phyloP scores from a whole-genome alignment of 805 yeast species.

The Myxozyma geophila region DNA sequence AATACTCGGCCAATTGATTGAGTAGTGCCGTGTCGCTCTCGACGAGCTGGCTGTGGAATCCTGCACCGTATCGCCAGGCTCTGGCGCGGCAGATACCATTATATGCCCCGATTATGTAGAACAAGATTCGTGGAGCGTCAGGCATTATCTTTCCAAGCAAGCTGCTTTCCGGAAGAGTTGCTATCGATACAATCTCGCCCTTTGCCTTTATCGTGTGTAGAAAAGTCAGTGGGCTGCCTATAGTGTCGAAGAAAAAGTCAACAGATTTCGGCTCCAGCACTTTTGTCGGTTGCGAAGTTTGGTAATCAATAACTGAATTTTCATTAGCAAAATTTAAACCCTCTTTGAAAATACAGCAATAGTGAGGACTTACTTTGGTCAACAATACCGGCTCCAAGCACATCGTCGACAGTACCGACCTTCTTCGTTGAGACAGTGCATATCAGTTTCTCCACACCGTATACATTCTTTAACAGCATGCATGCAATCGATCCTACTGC shows the following conservation, averaged over 20 bases:
- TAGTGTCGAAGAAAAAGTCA: conserved; percentile 36
- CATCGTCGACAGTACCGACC: conserved; percentile 18
- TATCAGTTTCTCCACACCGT: conserved; percentile 33
- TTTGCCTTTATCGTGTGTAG: conserved; percentile 29
- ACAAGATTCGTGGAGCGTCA: conserved; percentile 22
- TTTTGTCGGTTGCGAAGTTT: conserved; percentile 30
- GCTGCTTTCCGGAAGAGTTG: conserved; percentile 18
- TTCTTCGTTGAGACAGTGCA: conserved; percentile 37
- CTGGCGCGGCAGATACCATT: conserved; percentile 11
- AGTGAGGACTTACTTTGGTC: conserved; percentile 26
- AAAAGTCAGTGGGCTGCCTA: conserved; percentile 26
- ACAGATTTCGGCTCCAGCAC: conserved; percentile 27
- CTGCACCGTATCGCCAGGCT: conserved; percentile 6
- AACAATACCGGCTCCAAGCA: conserved; percentile 37
- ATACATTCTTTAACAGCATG: conserved; percentile 36
- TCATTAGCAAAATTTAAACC: not conserved
- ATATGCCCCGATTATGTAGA: conserved; percentile 7
- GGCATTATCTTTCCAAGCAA: conserved; percentile 28
- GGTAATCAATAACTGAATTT: conserved; percentile 33
- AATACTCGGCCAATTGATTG: conserved; percentile 14
- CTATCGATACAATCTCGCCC: conserved; percentile 31
- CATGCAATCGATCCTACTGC: conserved; percentile 35
- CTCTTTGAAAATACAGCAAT: not conserved
- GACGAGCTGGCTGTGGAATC: not conserved
- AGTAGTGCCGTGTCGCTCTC: not conserved